Evolutionary conservation across 768 basidiomycete genomes (phyloP).

Genomic region (Leccinum imitatum): DNA sequence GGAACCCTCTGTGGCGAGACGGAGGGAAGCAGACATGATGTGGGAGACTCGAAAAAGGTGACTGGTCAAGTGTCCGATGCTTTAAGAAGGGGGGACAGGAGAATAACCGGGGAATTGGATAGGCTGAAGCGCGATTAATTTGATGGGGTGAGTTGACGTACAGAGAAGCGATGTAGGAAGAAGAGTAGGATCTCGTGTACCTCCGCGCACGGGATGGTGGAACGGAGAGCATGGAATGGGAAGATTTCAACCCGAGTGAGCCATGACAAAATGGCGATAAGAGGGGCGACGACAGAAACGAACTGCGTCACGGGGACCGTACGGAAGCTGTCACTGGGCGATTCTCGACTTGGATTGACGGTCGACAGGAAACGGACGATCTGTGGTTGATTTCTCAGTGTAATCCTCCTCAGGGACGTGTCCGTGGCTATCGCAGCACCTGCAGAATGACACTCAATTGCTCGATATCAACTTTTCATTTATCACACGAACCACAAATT

Average conservation of each 20-base stretch:
- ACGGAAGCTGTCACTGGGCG: neutral
- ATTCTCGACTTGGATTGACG: constrained; percentile 11
- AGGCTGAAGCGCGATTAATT: constrained; percentile 34
- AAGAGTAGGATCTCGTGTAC: constrained; percentile 25
- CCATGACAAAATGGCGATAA: constrained; percentile 13
- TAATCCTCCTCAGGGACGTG: constrained; percentile 27
- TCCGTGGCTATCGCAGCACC: constrained; percentile 22
- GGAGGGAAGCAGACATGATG: constrained; percentile 32
- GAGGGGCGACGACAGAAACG: constrained; percentile 9
- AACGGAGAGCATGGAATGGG: constrained; percentile 19
- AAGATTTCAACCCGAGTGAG: constrained; percentile 20
- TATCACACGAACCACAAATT: constrained; percentile 23
- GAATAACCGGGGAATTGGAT: constrained; percentile 32
- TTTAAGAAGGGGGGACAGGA: constrained; percentile 34
- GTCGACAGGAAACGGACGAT: constrained; percentile 11
- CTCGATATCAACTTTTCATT: constrained; percentile 25
- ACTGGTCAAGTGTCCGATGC: constrained; percentile 26
- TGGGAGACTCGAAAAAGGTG: constrained; percentile 30
- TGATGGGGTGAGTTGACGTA: constrained; percentile 35
- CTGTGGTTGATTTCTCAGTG: constrained; percentile 20
- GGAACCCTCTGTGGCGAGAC: constrained; percentile 18
- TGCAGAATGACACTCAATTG: constrained; percentile 7
- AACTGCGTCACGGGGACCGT: constrained; percentile 2
- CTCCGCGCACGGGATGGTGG: constrained; percentile 23
- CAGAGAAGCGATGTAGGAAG: constrained; percentile 32